Evolutionary conservation across 805 yeast genomes (phyloP).

Genomic region (Zygoascus bituminiphila): DNA sequence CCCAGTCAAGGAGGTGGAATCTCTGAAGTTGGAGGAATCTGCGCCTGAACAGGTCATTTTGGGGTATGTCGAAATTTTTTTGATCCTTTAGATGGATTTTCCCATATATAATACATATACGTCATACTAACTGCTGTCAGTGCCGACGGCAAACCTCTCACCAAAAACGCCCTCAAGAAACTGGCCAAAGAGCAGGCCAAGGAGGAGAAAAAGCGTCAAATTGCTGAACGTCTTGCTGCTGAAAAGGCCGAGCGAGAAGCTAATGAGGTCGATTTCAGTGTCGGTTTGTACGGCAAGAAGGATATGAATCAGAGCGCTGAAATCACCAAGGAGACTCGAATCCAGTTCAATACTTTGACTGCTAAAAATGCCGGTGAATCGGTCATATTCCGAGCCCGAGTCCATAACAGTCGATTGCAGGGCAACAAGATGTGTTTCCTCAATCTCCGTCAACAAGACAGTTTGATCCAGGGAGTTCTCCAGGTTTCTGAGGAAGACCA

Average conservation of each 20-base stretch:
- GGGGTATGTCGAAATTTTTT: conserved; percentile 1
- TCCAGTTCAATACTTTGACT: conserved; percentile 43
- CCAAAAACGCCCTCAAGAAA: conserved; percentile 93
- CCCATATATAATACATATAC: not conserved
- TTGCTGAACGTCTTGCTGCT: conserved; percentile 76
- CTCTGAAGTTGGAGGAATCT: no score
- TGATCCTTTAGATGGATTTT: not conserved
- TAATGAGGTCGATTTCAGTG: conserved; percentile 78
- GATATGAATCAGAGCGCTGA: conserved; percentile 74
- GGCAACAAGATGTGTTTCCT: conserved; percentile 91
- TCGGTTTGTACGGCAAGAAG: conserved; percentile 78
- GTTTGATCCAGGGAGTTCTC: conserved; percentile 74
- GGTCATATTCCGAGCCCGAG: conserved; percentile 85
- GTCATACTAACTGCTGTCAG: conserved; percentile 32
- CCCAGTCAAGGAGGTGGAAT: no score
- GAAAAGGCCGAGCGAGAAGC: conserved; percentile 77
- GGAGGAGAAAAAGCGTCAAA: conserved; percentile 70
- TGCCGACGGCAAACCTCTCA: conserved; percentile 76
- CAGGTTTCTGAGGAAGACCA: conserved; percentile 61
- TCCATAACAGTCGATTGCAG: conserved; percentile 88
- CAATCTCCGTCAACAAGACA: conserved; percentile 84
- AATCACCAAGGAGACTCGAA: conserved; percentile 60
- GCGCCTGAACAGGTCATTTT: not conserved
- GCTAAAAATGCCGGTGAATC: conserved; percentile 62
- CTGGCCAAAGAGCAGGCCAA: conserved; percentile 40